Percentiles rank a stretch among this genome's conserved stretches.
phyloP scores from a whole-genome alignment of 441 rosid genomes.

The Euphorbia celastroides region DNA sequence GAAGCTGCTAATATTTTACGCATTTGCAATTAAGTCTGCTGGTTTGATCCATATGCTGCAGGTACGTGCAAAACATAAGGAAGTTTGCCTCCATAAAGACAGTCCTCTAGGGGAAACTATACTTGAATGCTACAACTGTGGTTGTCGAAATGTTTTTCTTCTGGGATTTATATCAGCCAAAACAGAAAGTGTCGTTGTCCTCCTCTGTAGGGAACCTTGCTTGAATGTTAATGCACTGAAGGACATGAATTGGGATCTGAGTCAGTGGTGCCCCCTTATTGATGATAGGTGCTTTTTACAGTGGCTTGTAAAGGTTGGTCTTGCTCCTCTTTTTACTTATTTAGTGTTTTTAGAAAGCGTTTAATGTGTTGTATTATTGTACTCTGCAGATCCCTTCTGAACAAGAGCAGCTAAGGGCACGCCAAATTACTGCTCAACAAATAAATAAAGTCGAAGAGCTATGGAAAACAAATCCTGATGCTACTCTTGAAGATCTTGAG shows the following conservation, averaged over 20 bases:
- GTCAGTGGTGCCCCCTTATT: slow-evolving; percentile 99
- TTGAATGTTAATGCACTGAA: slow-evolving; percentile 94
- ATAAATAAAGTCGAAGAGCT: slow-evolving; percentile 98
- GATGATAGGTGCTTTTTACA: slow-evolving; percentile 98
- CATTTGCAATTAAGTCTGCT: slow-evolving; percentile 15
- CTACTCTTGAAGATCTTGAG: slow-evolving; percentile 98
- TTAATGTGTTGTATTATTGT: slow-evolving; percentile 19
- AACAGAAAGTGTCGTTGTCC: slow-evolving; percentile 98
- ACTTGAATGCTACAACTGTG: slow-evolving; percentile 98
- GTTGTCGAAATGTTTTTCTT: slow-evolving; percentile 94
- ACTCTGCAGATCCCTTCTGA: slow-evolving; percentile 83
- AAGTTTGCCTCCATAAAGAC: slow-evolving; percentile 98
- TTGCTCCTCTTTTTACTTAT: slow-evolving; percentile 5
- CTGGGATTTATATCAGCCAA: slow-evolving; percentile 98
- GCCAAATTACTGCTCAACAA: slow-evolving; percentile 98
- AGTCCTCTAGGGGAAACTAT: slow-evolving; percentile 99
- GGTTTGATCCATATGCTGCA: slow-evolving; percentile 28
- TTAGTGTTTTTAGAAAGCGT: slow-evolving; percentile 14
- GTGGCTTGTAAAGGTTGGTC: slow-evolving; percentile 96
- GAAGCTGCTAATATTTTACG: not conserved
- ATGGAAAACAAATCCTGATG: slow-evolving; percentile 98
- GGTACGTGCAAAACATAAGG: slow-evolving; percentile 99
- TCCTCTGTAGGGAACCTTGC: slow-evolving; percentile 98
- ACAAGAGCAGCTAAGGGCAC: slow-evolving; percentile 98
- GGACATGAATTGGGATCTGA: slow-evolving; percentile 99